Evolutionary conservation across 2,329 filamentous ascomycete genomes (phyloP), one percentile per base, ranked within the genome.

Genomic region (Ceratocystis papillata): DNA sequence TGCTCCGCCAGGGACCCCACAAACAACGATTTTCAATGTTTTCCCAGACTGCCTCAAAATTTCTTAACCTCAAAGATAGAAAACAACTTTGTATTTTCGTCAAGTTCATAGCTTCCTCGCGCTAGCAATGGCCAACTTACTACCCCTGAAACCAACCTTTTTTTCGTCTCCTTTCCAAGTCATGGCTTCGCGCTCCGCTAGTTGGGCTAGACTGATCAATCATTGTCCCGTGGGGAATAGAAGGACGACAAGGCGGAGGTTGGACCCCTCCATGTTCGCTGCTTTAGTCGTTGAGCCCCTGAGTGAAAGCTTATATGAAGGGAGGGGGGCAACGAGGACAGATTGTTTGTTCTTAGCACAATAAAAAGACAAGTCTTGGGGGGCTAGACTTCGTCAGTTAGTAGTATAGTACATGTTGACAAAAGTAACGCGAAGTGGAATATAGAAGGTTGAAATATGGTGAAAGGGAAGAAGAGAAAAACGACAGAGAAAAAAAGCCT

Each of bases 1-100:
- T 3, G n/a, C 25, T 3, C 3, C 1, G 53, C 2, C 5, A n/a
- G 5, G 2, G 0, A 1, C n/a, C 2, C 3, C 6, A 20, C n/a
- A 20, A 50, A 7, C 46, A 10, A n/a, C 5, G 17, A 12, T 41
- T 41, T 41, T 41, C 37, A 41, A 41, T 4, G 37, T 0, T 12
- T 3, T 41, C 1, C 1, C 10, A 4, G 37, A 4, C 37, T 12
- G 37, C 10, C 37, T 12, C 3, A 1, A 12, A 41, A 41, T 12
- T 41, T 41, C 1, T 4, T 0, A 8, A 12, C 10, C 10, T 12
- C 10, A 3, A 41, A 20, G n/a, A 48, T 6, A 48, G 8, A 48
- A 48, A 48, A 20, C 22, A 57, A 30, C 53, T 0, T 17, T 22
- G 10, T 22, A n/a, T 50, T 30, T 17, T 30, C 28, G 7, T 37